Base-by-base conservation (phyloP, 306 rosid genomes). In the Prunus davidiana region DNA sequence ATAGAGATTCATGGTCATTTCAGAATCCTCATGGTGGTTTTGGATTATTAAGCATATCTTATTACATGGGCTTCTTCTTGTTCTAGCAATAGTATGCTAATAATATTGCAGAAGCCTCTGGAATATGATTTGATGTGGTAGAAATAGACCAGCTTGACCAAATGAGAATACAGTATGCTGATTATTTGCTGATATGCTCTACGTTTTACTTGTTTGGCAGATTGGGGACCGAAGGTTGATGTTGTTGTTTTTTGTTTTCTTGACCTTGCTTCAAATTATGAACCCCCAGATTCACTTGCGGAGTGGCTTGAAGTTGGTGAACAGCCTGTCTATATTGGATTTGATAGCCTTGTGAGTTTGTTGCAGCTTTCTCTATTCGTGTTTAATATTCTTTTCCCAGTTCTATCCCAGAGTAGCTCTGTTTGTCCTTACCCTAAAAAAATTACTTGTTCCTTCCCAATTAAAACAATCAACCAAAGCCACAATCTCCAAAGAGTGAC, bases 221-320 rank as follows among this genome's bases (percentile, higher is more conserved):
- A 94, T 79, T 94, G 98, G 97, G 97, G 98, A 6, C 85, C 88
- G n/a, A 89, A 85, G 25, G 86, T 90, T 82, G 97, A 94, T 56
- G 91, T 94, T 3, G 97, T 94, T 81, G 98, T 97, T 71, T 94
- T 94, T 80, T 94, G 98, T 90, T 94, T 94, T 85, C 97, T 94
- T 78, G 97, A 94, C 83, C 96, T 94, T 81, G 98, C 95, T 76
- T 91, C 97, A 69, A 87, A 82, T 67, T 91, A 89, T 81, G 87
- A 86, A 80, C 97, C 97, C 19, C 94, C 93, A 6, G 76, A 82
- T 61, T 71, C 88, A 12, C 91, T 94, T 32, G 88, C 81, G 73
- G 82, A 87, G 79, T 94, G 97, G 97, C 92, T 94, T 79, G 82
- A 81, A 81, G 90, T 80, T 73, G 98, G 97, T 63, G 74, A 81